Evolutionary conservation across 768 basidiomycete genomes (phyloP).

Genomic region (Lentinus tigrinus): DNA sequence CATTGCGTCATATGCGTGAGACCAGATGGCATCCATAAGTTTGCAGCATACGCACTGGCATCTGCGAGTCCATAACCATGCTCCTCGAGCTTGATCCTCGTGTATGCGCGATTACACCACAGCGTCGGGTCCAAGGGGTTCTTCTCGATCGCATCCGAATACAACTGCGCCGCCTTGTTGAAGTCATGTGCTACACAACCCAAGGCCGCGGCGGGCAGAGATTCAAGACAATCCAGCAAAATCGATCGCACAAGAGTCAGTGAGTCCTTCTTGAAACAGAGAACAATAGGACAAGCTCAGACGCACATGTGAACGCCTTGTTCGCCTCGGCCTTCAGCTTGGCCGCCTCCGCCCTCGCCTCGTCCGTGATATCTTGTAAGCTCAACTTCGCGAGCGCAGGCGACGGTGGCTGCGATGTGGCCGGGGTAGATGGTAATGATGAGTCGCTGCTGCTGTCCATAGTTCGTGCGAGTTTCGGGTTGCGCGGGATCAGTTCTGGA

Average conservation of each 20-base stretch:
- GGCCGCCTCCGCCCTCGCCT: conserved; percentile 65
- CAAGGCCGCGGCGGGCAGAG: neutral
- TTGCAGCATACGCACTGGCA: conserved; percentile 59
- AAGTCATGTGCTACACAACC: conserved; percentile 66
- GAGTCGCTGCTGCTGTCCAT: conserved; percentile 29
- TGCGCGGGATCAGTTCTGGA: conserved; percentile 5
- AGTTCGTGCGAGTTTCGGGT: neutral
- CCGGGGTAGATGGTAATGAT: conserved; percentile 43
- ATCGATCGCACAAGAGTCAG: neutral
- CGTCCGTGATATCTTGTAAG: conserved; percentile 62
- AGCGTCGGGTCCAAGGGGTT: conserved; percentile 88
- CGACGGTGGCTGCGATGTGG: conserved; percentile 56
- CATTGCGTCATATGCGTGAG: neutral
- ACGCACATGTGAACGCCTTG: conserved; percentile 75
- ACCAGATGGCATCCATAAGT: neutral
- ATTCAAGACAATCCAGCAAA: neutral
- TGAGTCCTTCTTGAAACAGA: neutral
- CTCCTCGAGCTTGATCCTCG: conserved; percentile 91
- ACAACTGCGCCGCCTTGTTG: conserved; percentile 69
- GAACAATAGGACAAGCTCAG: neutral
- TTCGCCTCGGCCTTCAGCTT: conserved; percentile 85
- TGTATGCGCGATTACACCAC: conserved; percentile 93
- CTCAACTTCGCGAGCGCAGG: conserved; percentile 54
- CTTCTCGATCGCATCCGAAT: conserved; percentile 80
- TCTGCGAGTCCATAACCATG: conserved; percentile 90